Percentiles rank a stretch among this genome's conserved stretches.
These are phyloP conservation scores for Colletotrichum plurivorum DNA, from an alignment of 2,329 filamentous ascomycete genomes.

Conservation along the genomic window DNA sequence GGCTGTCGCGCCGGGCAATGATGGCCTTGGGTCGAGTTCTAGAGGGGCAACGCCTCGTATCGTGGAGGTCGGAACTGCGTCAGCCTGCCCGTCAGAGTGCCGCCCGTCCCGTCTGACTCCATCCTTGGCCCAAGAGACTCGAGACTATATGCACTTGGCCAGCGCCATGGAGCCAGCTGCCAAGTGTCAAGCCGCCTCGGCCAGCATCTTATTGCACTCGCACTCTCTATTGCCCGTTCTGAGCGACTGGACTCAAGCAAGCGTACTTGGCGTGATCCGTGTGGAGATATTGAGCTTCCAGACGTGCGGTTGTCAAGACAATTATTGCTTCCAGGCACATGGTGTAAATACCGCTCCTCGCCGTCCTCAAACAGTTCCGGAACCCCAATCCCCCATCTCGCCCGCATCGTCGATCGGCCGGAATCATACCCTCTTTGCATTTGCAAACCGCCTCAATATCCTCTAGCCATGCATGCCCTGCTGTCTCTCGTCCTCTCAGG, in stretches of 20 bases:
- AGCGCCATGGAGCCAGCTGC: conserved; percentile 29
- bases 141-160: conserved; percentile 26
- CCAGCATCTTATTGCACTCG: conserved; percentile 1
- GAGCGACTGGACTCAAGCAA: conserved; percentile 10
- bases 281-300: background rate
- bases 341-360: conserved; percentile 36
- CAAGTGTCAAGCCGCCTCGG: conserved; percentile 16
- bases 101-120: conserved; percentile 24
- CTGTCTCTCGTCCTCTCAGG: conserved; percentile 36
- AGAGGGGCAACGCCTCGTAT: conserved; percentile 32
- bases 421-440: conserved; percentile 34
- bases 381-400: conserved; percentile 12
- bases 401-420: conserved; percentile 34
- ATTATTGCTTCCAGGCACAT: conserved; percentile 4
- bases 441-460: conserved; percentile 6
- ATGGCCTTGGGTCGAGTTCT: conserved; percentile 5
- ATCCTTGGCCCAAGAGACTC: conserved; percentile 2
- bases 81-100: conserved; percentile 15
- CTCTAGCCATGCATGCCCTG: conserved; percentile 34
- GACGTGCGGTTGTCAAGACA: conserved; percentile 1
- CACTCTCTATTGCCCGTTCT: conserved; percentile 8
- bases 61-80: conserved; percentile 1
- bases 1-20: conserved; percentile 8
- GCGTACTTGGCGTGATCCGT: conserved; percentile 24
- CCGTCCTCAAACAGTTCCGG: conserved; percentile 2